Conservation (phyloP, 2,329 filamentous ascomycete genomes). For the Curvularia eragrostidis region DNA sequence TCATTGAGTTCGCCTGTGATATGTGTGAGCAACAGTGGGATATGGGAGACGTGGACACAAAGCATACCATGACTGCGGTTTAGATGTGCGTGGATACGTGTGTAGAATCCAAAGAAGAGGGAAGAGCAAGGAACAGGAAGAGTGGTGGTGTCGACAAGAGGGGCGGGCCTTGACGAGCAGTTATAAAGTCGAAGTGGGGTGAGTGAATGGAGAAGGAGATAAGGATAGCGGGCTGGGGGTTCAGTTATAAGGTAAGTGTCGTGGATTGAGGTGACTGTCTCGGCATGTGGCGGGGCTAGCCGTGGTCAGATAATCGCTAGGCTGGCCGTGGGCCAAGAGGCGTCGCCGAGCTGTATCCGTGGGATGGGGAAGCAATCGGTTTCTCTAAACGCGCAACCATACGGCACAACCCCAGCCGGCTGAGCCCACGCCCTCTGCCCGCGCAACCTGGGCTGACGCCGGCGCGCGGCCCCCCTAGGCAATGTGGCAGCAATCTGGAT, state of each 20-base stretch:
- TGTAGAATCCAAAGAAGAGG: background rate
- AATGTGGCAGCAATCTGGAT: slow-evolving; percentile 3
- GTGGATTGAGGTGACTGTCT: slow-evolving; percentile 29
- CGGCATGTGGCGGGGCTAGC: slow-evolving; percentile 44
- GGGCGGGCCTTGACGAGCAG: slow-evolving; percentile 24
- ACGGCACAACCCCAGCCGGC: slow-evolving; percentile 15
- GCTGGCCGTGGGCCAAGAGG: slow-evolving; percentile 44
- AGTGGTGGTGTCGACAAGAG: slow-evolving; percentile 11
- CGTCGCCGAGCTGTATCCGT: slow-evolving; percentile 49
- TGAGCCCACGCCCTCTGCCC: slow-evolving; percentile 26
- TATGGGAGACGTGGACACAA: slow-evolving; percentile 4
- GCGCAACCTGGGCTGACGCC: slow-evolving; percentile 28
- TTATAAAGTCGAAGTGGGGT: slow-evolving; percentile 18
- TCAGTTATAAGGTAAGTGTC: slow-evolving; percentile 38
- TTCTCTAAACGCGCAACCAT: slow-evolving; percentile 17
- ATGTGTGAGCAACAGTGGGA: slow-evolving; percentile 9
- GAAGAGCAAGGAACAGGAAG: background rate
- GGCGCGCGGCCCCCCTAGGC: slow-evolving; percentile 28
- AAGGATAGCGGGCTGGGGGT: slow-evolving; percentile 31
- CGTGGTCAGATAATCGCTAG: slow-evolving; percentile 32
- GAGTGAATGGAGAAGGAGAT: slow-evolving; percentile 34
- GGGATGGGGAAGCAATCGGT: slow-evolving; percentile 47
- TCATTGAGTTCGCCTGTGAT: slow-evolving; percentile 48
- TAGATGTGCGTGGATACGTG: slow-evolving; percentile 20
- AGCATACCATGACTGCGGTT: slow-evolving; percentile 46